Conservation (phyloP, 2,329 filamentous ascomycete genomes). For the Nothomitra cinnamomea region DNA sequence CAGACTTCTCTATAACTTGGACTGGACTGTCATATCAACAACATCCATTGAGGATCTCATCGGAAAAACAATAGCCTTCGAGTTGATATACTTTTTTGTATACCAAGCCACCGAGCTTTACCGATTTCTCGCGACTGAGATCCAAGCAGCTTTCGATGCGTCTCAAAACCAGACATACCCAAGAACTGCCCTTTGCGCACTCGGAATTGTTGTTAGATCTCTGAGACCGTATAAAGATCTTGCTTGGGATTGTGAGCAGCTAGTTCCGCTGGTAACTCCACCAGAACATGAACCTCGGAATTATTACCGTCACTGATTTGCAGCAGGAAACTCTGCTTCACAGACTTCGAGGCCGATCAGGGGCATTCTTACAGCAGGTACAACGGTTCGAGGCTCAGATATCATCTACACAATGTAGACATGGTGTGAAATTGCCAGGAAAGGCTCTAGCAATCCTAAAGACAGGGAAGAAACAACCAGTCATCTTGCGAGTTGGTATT, state of each 20-base stretch:
- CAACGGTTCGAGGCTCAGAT: not conserved
- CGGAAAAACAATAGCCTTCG: not conserved
- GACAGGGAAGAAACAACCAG: not conserved
- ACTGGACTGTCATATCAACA: not conserved
- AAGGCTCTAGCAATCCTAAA: not conserved
- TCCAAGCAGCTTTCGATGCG: not conserved
- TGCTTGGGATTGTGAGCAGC: not conserved
- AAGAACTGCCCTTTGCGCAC: not conserved
- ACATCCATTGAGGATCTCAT: not conserved
- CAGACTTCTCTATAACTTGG: not conserved
- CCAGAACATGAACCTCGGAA: not conserved
- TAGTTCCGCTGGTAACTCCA: not conserved
- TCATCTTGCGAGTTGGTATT: not conserved
- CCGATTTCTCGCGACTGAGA: too few relatives aligned
- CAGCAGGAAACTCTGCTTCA: not conserved
- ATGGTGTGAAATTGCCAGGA: not conserved
- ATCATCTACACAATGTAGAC: not conserved
- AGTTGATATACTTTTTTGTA: not conserved
- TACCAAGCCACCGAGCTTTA: not conserved
- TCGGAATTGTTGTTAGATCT: not conserved
- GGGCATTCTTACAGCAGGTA: not conserved
- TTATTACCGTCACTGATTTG: not conserved
- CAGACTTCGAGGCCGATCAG: not conserved
- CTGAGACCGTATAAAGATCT: not conserved
- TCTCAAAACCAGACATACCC: not conserved